Percentiles rank a stretch among this genome's conserved stretches.
Evolutionary conservation across 1,284 basidiomycete genomes (phyloP).

Genomic region (Pulchroboletus neoregius): DNA sequence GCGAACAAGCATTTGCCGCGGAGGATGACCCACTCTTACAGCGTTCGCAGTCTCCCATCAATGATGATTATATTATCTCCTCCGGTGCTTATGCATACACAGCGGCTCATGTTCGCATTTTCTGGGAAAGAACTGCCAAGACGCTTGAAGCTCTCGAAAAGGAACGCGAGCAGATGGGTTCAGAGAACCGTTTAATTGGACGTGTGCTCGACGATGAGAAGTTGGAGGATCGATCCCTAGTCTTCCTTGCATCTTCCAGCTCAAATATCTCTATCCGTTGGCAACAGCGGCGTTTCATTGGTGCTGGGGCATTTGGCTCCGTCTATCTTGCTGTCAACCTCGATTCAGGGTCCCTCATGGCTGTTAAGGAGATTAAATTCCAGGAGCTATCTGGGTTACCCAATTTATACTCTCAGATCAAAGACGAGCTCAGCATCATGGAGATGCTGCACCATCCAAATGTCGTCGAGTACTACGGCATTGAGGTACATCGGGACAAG

Average conservation of each 20-base stretch:
- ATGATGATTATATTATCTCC: constrained; percentile 35
- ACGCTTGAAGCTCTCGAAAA: constrained; percentile 65
- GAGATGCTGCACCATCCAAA: constrained; percentile 98
- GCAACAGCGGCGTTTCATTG: constrained; percentile 99
- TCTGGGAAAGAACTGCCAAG: constrained; percentile 66
- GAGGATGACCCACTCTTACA: constrained; percentile 50
- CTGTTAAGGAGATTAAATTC: constrained; percentile 99
- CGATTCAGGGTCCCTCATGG: constrained; percentile 96
- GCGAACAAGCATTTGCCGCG: constrained; percentile 50
- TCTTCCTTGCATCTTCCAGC: constrained; percentile 88
- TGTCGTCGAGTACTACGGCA: constrained; percentile 98
- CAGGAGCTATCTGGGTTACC: constrained; percentile 86
- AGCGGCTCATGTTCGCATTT: constrained; percentile 64
- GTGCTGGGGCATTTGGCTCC: constrained; percentile 94
- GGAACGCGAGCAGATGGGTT: constrained; percentile 54
- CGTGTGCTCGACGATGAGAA: constrained; percentile 91
- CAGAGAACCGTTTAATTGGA: constrained; percentile 75
- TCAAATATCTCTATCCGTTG: constrained; percentile 96
- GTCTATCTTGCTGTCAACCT: constrained; percentile 99
- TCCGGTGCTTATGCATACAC: constrained; percentile 43
- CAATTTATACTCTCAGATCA: constrained; percentile 88
- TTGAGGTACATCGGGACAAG: constrained; percentile 98
- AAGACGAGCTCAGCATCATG: constrained; percentile 98
- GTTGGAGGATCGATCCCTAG: constrained; percentile 85
- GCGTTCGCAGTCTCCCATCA: constrained; percentile 32